These are phyloP conservation scores for Ziziphus jujuba DNA, from an alignment of 306 rosid genomes.

Conservation along the genomic window DNA sequence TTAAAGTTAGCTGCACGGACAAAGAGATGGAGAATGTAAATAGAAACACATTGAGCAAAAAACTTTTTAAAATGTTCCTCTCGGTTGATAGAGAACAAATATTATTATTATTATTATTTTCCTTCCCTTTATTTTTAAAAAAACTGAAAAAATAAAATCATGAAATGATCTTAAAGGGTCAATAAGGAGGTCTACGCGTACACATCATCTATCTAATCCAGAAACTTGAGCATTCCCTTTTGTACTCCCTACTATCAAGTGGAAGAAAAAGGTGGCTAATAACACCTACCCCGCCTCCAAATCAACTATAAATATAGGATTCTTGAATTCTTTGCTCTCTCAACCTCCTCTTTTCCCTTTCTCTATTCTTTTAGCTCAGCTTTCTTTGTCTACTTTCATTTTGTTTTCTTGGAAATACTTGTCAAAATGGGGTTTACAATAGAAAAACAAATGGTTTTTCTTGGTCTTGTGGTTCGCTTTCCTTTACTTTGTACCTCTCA, in stretches of 20 bases:
- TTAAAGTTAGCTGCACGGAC: too few species aligned
- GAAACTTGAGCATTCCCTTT: background rate
- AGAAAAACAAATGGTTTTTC: conserved; percentile 32
- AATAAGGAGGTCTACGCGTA: too few species aligned
- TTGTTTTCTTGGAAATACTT: background rate
- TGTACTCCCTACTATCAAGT: conserved; percentile 6
- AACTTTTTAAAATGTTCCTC: too few species aligned
- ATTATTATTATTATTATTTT: too few species aligned
- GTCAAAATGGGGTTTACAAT: conserved; percentile 38
- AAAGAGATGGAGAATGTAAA: too few species aligned
- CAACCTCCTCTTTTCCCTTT: conserved; percentile 4
- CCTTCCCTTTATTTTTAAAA: too few species aligned
- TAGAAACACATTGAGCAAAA: too few species aligned
- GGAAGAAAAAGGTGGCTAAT: conserved; percentile 28
- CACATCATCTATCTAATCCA: background rate
- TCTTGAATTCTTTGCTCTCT: conserved; percentile 30
- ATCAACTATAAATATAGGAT: conserved; percentile 47
- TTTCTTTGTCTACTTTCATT: background rate
- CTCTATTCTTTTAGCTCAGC: conserved; percentile 10
- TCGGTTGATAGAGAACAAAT: too few species aligned
- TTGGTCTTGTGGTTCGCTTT: conserved; percentile 41
- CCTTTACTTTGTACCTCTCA: conserved; percentile 58
- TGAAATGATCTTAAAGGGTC: too few species aligned
- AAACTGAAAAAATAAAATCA: too few species aligned
- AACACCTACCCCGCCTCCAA: conserved; percentile 17